Percentiles rank a stretch among this genome's conserved stretches.
These are phyloP conservation scores for Nicotiana noctiflora DNA, from an alignment of 257 asterid genomes.

Conservation along the genomic window DNA sequence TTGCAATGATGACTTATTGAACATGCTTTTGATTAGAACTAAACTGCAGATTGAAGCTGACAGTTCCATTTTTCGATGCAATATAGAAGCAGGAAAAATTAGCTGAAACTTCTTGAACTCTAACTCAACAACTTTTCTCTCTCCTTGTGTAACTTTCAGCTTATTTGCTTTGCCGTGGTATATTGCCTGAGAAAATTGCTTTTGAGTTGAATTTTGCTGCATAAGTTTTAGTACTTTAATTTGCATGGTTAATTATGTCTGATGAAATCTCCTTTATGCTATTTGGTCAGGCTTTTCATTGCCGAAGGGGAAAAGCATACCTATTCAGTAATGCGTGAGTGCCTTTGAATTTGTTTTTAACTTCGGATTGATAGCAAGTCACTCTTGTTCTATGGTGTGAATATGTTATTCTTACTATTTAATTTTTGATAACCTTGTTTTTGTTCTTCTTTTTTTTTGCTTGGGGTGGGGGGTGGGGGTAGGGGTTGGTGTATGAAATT, in stretches of 20 bases:
- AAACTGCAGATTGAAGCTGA: background rate
- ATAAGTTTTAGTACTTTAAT: background rate
- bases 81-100: background rate
- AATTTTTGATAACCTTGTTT: background rate
- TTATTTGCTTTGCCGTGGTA: background rate
- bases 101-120: background rate
- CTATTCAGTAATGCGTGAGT: slow-evolving; percentile 73
- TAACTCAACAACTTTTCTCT: background rate
- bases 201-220: background rate
- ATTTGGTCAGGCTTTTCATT: slow-evolving; percentile 55
- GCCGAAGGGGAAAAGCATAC: slow-evolving; percentile 81
- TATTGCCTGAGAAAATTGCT: background rate
- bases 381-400: background rate
- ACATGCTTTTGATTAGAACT: background rate
- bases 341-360: background rate
- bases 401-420: background rate
- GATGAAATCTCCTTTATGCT: background rate
- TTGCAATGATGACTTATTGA: background rate
- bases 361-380: background rate
- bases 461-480: too few relatives aligned
- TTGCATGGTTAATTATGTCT: background rate
- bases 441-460: background rate
- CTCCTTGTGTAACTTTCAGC: background rate
- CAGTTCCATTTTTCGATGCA: background rate
- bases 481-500: too few relatives aligned